Evolutionary conservation across 2,329 filamentous ascomycete species (phyloP), one percentile per base, ranked within the genome.

Genomic region (Aspergillus fumigatus): DNA sequence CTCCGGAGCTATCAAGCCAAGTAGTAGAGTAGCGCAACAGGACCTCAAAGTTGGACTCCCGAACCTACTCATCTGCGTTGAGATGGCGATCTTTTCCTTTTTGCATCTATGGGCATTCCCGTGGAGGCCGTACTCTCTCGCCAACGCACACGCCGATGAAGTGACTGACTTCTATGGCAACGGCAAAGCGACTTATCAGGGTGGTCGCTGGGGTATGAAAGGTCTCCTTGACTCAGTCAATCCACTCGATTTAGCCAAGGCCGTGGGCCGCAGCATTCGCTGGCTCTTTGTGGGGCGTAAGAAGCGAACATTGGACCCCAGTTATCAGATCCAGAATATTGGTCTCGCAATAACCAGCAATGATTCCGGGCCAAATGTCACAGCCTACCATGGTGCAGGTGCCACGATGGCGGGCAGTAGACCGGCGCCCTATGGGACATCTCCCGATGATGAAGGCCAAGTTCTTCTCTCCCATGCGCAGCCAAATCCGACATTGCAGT

Each of bases 31-130:
- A 11, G 84, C 84, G 32, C 87, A 87, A 45, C 86, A 87, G 0
- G 91, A 96, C 70, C 80, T 95, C 65, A 89, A 90, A 69, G 85
- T 94, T 48, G 90, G 90, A 52, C 87, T 96, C 27, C 90, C 91
- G 0, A 86, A 86, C 27, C 76, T 93, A 52, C 78, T 95, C 10
- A 83, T 94, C 25, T 92, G 88, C 68, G 78, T 94, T 43, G 91
- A 96, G 73, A 96, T 96, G 91, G 84, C 89, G 8, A 76, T 89
- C 29, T 95, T 96, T 66, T 79, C 88, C 19, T 68, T 92, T 48
- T 74, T 96, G 53, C 91, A 96, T 71, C 75, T 94, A 17, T 95
- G 87, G 80, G 89, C 92, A 2, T 96, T 94, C 68, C 83, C 89
- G 1, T 94, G 87, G 79, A 80, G 81, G 55, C 86, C 85, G 1